Percentiles rank a stretch among this genome's conserved stretches.
Evolutionary conservation across 441 rosid species (phyloP).

Genomic region (Populus tomentosa): DNA sequence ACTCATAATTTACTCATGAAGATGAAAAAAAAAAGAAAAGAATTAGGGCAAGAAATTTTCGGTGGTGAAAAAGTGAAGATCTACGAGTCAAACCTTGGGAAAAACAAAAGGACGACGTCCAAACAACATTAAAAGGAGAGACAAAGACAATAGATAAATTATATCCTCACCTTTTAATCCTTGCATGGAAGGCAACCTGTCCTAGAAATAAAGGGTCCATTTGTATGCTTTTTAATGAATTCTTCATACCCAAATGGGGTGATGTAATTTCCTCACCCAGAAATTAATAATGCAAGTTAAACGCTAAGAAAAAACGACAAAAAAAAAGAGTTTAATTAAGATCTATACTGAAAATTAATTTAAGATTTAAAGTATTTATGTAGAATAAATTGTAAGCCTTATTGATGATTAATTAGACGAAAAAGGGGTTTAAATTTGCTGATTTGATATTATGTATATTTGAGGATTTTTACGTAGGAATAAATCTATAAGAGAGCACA

Average conservation of each 20-base stretch:
- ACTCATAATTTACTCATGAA: neutral
- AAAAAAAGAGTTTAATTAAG: too few relatives aligned
- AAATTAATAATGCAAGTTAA: too few relatives aligned
- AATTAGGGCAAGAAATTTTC: neutral
- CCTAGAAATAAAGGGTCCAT: neutral
- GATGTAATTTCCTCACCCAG: slow-evolving; percentile 4
- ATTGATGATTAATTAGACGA: too few relatives aligned
- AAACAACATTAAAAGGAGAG: neutral
- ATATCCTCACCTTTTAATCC: neutral
- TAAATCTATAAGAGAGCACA: too few relatives aligned
- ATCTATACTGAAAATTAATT: too few relatives aligned
- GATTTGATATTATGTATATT: too few relatives aligned
- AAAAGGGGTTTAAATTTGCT: too few relatives aligned
- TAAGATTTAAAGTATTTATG: too few relatives aligned
- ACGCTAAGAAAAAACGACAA: too few relatives aligned
- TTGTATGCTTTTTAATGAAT: slow-evolving; percentile 16
- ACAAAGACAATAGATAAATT: neutral
- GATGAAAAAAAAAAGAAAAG: too few relatives aligned
- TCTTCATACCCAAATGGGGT: neutral
- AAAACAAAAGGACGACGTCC: neutral
- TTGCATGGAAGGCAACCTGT: neutral
- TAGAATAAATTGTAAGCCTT: too few relatives aligned
- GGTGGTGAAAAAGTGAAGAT: neutral
- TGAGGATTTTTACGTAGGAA: too few relatives aligned
- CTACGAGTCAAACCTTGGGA: neutral